Evolutionary conservation across 139 green algal genomes (phyloP), one percentile per base, ranked within the genome.

Genomic region (Chlamydomonas applanata): DNA sequence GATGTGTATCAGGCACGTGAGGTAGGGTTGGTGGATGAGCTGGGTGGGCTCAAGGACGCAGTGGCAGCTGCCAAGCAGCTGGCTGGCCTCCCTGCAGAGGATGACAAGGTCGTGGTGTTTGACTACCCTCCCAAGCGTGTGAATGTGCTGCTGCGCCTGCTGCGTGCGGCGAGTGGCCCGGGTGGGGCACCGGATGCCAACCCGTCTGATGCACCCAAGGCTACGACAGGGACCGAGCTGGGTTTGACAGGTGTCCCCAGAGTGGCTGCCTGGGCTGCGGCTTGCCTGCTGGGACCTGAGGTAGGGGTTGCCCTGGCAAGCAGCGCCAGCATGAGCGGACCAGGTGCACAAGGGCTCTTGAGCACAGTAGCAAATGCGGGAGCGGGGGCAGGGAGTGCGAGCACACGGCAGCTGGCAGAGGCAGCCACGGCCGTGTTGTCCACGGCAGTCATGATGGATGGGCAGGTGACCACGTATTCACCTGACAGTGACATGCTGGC

Each of bases 11-110:
- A 49, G n/a, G 94, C 94, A 24, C 27, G 88, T 17, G 45, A 86
- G 35, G 62, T 84, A 24, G 78, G 78, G 9, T 86, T 98, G 69
- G 86, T 98, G 33, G 94, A 98, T 77, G 79, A 83, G 29, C 59
- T 97, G 71, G 94, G 94, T 7, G 94, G 94, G 24, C 59, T 98
- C 17, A 40, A 61, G 19, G 44, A 72, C 13, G 93, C 94, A 0
- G 22, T 98, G 16, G 79, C 78, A 36, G 52, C 93, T n/a, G 94
- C 92, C n/a, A 96, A 94, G 82, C 72, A 89, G 75, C 49, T 60
- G 33, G 71, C 71, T 36, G 71, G 71, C 2, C 71, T 76, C 20
- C 71, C 57, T 9, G 29, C 4, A 27, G 33, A 73, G 62, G 70
- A 69, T 7, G 71, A 74, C n/a, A 45, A 78, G 35, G 46, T 46